A percentile compares a stretch with the other conserved stretches of the same genome.
Conservation (phyloP, 2,329 filamentous ascomycete species). For the Botrytis tulipae region DNA sequence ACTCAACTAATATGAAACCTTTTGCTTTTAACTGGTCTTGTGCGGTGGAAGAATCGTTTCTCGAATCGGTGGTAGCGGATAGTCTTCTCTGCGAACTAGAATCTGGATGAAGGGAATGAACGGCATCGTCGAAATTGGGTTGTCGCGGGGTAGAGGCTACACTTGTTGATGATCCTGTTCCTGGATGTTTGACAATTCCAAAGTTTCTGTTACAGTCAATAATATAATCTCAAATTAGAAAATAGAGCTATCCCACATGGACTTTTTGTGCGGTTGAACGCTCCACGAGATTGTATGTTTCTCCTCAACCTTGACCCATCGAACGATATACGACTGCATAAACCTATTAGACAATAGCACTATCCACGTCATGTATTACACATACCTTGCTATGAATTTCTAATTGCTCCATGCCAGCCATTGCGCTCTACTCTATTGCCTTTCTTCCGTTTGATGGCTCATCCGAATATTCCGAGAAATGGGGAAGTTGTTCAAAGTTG, state of each 20-base stretch:
- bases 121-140: conserved; percentile 29
- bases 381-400: conserved; percentile 95
- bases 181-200: conserved; percentile 95
- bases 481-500: not conserved
- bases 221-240: not conserved
- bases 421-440: conserved; percentile 63
- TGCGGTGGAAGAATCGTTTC: conserved; percentile 59
- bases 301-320: conserved; percentile 90
- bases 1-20: conserved; percentile 70
- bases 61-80: conserved; percentile 53
- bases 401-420: conserved; percentile 95
- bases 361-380: not conserved
- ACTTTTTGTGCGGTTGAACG: conserved; percentile 96
- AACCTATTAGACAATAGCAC: conserved; percentile 24
- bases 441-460: not conserved
- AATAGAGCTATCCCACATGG: conserved; percentile 57
- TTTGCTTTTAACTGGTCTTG: conserved; percentile 64
- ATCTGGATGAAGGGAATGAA: conserved; percentile 32
- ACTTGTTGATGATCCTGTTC: conserved; percentile 48
- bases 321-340: conserved; percentile 87
- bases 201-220: conserved; percentile 65
- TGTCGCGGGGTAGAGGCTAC: conserved; percentile 29
- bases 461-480: not conserved
- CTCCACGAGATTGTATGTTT: conserved; percentile 96
- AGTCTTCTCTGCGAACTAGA: conserved; percentile 35